Percentiles rank a stretch among this genome's conserved stretches.
Conservation (phyloP, 169 alveolate genomes). For the Plasmodium adleri region DNA sequence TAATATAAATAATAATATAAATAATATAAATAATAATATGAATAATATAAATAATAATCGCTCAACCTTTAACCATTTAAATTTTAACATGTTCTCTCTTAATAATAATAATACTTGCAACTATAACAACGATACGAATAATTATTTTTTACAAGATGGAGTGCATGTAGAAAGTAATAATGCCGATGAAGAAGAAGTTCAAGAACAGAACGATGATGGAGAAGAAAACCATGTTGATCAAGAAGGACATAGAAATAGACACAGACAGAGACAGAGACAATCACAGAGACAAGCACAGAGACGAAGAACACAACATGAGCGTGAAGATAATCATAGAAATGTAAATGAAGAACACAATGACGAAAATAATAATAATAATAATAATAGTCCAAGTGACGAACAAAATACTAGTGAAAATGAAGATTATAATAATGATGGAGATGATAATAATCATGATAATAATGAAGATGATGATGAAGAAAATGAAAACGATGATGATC, state of each 20-base stretch:
- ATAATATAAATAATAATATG: neutral
- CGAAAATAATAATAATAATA: neutral
- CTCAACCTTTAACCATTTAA: neutral
- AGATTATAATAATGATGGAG: neutral
- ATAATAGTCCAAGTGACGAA: neutral
- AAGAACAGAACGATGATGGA: neutral
- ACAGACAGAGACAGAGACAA: neutral
- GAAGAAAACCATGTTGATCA: neutral
- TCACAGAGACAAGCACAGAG: neutral
- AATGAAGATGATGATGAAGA: neutral
- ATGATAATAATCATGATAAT: neutral
- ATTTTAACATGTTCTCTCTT: neutral
- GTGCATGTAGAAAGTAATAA: constrained; percentile 35
- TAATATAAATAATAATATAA: neutral
- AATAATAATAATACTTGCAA: neutral
- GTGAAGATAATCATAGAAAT: neutral
- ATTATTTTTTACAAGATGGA: constrained; percentile 41
- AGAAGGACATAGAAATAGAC: neutral
- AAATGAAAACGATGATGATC: too few relatives aligned
- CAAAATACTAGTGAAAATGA: neutral
- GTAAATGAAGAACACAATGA: neutral
- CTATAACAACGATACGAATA: constrained; percentile 21
- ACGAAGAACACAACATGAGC: neutral
- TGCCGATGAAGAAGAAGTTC: constrained; percentile 16
- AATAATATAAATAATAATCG: neutral